Percentiles rank a stretch among this genome's conserved stretches.
phyloP scores from a whole-genome alignment of 106 monocot species.

The Allium cepa region DNA sequence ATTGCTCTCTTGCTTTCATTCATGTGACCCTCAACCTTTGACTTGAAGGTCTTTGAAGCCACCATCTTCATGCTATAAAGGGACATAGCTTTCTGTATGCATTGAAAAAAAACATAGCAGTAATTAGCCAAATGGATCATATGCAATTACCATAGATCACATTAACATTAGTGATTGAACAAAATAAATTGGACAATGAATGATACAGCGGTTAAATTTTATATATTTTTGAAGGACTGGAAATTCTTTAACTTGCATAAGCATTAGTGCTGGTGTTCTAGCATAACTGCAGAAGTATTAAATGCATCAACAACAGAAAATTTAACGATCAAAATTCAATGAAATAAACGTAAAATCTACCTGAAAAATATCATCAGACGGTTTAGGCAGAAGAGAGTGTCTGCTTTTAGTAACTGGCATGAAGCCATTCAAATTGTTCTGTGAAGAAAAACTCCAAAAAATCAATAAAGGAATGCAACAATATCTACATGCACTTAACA shows the following conservation, averaged over 20 bases:
- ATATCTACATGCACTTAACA: neutral
- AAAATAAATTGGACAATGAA: no score
- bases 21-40: neutral
- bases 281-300: no score
- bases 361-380: slow-evolving; percentile 39
- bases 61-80: slow-evolving; percentile 43
- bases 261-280: no score
- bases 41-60: neutral
- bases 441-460: slow-evolving; percentile 1
- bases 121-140: no score
- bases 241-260: no score
- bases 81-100: slow-evolving; percentile 59
- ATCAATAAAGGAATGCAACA: neutral
- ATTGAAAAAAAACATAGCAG: neutral
- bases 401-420: slow-evolving; percentile 8
- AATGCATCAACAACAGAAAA: neutral
- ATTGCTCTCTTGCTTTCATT: neutral
- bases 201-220: no score
- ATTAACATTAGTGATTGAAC: no score
- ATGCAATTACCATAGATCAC: no score
- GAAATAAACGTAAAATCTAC: slow-evolving; percentile 16
- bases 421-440: slow-evolving; percentile 16
- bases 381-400: slow-evolving; percentile 23
- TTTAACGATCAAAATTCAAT: neutral
- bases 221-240: no score